Evolutionary conservation across 192 early-diverging fungal species (phyloP), one percentile per base, ranked within the genome.

Genomic region (Rhizoclosmatium sp.): DNA sequence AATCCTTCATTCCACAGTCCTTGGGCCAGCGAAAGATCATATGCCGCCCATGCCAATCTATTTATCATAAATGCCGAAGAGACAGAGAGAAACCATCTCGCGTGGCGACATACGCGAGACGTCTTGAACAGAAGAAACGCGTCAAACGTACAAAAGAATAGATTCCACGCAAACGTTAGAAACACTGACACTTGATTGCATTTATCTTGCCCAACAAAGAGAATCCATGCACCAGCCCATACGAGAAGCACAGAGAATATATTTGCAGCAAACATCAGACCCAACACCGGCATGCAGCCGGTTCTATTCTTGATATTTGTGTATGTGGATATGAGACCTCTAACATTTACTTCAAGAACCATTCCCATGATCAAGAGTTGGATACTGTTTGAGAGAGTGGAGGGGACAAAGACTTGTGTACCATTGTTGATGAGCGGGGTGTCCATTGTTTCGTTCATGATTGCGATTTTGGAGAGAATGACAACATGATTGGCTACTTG

Each of bases 41-140:
- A 42, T 2, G 45, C 46, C 4, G 40, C 66, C 66, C 66, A 68
- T 2, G 23, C 40, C 5, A 68, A 7, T 1, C 66, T 23, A 47
- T 68, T 23, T 1, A 41, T 5, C 42, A 47, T 14, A 5, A 68
- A 47, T 5, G 45, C 66, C 10, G 45, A 1, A 14, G 42, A 10
- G 45, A 47, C 5, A 14, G 23, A 10, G 45, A 46, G 45, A 47
- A 68, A 19, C 66, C 39, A n/a, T 68, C 45, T 40, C 5, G 10
- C 10, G 40, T 9, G 12, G 12, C 5, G 7, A 47, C 23, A 68
- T 42, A 68, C 23, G 10, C 39, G 39, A 10, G 40, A 40, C 16
- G 66, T 47, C 45, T 68, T 68, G 10, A 45, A 46, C 10, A 68
- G 45, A 7, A 68, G 45, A 44, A 68, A 68, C 2, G 45, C 66